Evolutionary conservation across 805 yeast species (phyloP).

Genomic region (Wickerhamomyces xylosicus): DNA sequence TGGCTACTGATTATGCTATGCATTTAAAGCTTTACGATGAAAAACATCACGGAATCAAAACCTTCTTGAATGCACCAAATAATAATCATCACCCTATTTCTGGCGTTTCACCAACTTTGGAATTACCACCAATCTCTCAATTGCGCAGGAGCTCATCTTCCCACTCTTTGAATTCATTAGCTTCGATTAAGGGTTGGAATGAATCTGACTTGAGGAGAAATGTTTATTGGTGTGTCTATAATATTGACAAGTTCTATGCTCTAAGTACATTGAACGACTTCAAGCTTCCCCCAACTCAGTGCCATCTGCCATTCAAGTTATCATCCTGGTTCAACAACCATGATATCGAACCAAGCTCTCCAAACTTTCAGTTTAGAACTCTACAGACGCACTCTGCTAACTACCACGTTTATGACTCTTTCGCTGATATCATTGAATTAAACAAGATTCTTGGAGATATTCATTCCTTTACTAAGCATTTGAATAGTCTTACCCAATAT

Average conservation of each 20-base stretch:
- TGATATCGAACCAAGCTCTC: not conserved
- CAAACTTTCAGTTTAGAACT: slow-evolving; percentile 2
- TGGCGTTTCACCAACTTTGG: slow-evolving; percentile 14
- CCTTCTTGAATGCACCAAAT: too few relatives aligned
- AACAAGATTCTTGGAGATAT: slow-evolving; percentile 16
- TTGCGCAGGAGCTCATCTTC: not conserved
- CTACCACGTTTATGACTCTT: slow-evolving; percentile 11
- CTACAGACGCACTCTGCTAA: not conserved
- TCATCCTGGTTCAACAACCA: slow-evolving; percentile 8
- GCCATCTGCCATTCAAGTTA: slow-evolving; percentile 10
- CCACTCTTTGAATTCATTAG: not conserved
- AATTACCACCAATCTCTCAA: not conserved
- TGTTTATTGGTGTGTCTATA: slow-evolving; percentile 17
- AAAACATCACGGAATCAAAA: not conserved
- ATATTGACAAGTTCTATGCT: slow-evolving; percentile 15
- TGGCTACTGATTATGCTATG: slow-evolving; percentile 17
- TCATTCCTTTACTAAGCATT: slow-evolving; percentile 14
- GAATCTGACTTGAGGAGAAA: slow-evolving; percentile 17
- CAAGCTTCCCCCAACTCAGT: slow-evolving; percentile 6
- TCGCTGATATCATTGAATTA: slow-evolving; percentile 14
- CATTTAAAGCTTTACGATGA: slow-evolving; percentile 14
- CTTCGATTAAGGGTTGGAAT: not conserved
- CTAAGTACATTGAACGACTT: slow-evolving; percentile 17
- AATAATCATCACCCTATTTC: slow-evolving; percentile 3
- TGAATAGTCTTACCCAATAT: slow-evolving; percentile 10